A percentile compares a stretch with the other conserved stretches of the same genome.
Evolutionary conservation across 345 rosid species (phyloP).

Genomic region (Populus nigra): DNA sequence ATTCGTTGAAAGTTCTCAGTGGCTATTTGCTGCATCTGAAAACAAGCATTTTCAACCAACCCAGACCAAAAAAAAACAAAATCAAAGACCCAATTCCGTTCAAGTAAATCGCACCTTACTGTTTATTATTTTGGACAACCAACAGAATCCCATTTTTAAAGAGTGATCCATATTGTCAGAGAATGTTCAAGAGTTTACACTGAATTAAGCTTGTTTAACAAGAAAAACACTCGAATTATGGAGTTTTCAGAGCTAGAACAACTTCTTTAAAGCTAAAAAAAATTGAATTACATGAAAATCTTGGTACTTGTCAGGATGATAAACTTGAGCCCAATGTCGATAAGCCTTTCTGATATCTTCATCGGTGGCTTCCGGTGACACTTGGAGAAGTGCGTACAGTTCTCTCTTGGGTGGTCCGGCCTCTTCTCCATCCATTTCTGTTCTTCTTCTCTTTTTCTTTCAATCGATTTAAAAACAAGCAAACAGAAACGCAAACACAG

Average conservation of each 20-base stretch:
- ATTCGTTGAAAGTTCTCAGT: constrained; percentile 85
- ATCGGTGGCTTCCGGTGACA: constrained; percentile 87
- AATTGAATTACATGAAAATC: constrained; percentile 49
- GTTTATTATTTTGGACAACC: neutral
- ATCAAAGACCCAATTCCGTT: neutral
- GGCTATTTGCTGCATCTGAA: constrained; percentile 89
- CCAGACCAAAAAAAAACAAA: neutral
- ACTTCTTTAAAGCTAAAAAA: neutral
- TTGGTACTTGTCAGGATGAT: constrained; percentile 94
- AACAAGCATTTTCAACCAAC: neutral
- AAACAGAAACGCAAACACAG: neutral
- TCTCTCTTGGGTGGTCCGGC: constrained; percentile 45
- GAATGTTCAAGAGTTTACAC: too few species aligned
- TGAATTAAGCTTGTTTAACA: too few species aligned
- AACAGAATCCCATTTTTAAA: neutral
- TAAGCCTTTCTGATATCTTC: constrained; percentile 88
- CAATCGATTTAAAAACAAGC: neutral
- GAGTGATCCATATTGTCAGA: too few species aligned
- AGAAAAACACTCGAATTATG: neutral
- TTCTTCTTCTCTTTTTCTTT: neutral
- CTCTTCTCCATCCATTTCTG: constrained; percentile 18
- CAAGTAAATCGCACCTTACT: too few species aligned
- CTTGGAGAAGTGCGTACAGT: constrained; percentile 78
- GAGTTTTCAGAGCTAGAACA: neutral
- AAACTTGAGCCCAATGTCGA: constrained; percentile 96